phyloP scores from a whole-genome alignment of 306 rosid genomes.

The Psophocarpus tetragonolobus region DNA sequence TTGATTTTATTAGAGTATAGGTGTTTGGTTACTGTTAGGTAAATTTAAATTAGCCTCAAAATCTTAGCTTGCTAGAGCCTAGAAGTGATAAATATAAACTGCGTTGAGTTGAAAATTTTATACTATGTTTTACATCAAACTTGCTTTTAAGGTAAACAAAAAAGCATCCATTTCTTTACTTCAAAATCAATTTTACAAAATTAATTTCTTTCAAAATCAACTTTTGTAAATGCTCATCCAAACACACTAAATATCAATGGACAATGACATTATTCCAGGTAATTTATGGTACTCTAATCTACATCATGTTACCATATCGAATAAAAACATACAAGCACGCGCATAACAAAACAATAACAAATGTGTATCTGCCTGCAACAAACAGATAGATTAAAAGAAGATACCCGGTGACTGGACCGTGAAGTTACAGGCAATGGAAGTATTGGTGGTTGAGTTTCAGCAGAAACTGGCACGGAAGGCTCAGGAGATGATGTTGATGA shows the following conservation, averaged over 20 bases:
- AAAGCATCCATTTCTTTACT: no score
- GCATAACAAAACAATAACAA: slow-evolving; percentile 3
- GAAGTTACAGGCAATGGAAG: slow-evolving; percentile 76
- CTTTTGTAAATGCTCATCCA: not conserved
- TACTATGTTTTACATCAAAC: no score
- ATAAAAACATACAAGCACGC: not conserved
- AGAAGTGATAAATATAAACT: no score
- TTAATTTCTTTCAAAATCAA: no score
- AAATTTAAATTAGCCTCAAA: no score
- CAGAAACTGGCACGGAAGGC: slow-evolving; percentile 43
- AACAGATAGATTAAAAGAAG: slow-evolving; percentile 12
- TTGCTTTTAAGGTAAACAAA: no score
- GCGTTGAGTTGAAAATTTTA: no score
- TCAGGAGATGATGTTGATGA: slow-evolving; percentile 56
- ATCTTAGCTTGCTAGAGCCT: no score
- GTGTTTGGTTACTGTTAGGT: no score
- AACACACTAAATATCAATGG: not conserved
- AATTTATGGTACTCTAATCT: slow-evolving; percentile 1
- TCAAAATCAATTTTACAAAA: no score
- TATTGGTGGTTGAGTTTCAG: slow-evolving; percentile 77
- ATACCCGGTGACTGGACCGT: slow-evolving; percentile 55
- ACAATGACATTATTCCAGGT: slow-evolving; percentile 5
- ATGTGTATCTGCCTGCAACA: not conserved
- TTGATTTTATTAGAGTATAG: no score
- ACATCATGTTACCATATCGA: not conserved